Percentiles rank a stretch among this genome's conserved stretches.
These are phyloP conservation scores for Tulasnella sp. DNA, from an alignment of 768 basidiomycete genomes.

Conservation along the genomic window DNA sequence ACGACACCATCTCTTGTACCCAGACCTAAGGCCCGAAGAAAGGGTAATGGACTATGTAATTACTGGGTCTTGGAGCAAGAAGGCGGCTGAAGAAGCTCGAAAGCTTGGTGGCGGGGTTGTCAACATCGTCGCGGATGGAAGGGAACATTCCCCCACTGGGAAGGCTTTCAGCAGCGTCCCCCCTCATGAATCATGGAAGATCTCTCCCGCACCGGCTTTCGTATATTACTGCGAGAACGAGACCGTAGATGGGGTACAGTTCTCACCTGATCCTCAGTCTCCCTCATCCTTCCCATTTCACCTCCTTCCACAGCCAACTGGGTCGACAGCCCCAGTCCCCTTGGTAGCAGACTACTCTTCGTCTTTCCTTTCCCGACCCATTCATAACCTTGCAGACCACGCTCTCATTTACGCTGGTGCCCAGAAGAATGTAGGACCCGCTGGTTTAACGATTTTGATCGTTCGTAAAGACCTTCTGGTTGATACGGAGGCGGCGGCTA, in stretches of 20 bases:
- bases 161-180: constrained; percentile 75
- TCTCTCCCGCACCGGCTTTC: constrained; percentile 71
- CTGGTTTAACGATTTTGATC: constrained; percentile 85
- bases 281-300: constrained; percentile 73
- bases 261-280: constrained; percentile 41
- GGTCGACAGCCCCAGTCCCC: constrained; percentile 41
- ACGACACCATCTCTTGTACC: constrained; percentile 62
- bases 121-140: constrained; percentile 60
- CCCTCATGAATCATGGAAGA: constrained; percentile 51
- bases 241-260: constrained; percentile 92
- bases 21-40: constrained; percentile 41
- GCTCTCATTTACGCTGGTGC: constrained; percentile 93
- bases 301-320: constrained; percentile 36
- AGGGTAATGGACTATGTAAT: constrained; percentile 75
- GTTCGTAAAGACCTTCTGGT: constrained; percentile 91
- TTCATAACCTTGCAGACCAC: constrained; percentile 75
- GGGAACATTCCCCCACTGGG: constrained; percentile 45
- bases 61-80: constrained; percentile 86
- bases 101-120: constrained; percentile 48
- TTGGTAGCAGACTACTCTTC: constrained; percentile 93
- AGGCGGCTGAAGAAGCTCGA: constrained; percentile 69
- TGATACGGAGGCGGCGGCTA: constrained; percentile 67
- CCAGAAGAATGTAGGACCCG: constrained; percentile 95
- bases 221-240: constrained; percentile 99
- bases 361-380: constrained; percentile 91